Evolutionary conservation across 768 basidiomycete species (phyloP), one percentile per base, ranked within the genome.

Genomic region (Boletus bicolor): DNA sequence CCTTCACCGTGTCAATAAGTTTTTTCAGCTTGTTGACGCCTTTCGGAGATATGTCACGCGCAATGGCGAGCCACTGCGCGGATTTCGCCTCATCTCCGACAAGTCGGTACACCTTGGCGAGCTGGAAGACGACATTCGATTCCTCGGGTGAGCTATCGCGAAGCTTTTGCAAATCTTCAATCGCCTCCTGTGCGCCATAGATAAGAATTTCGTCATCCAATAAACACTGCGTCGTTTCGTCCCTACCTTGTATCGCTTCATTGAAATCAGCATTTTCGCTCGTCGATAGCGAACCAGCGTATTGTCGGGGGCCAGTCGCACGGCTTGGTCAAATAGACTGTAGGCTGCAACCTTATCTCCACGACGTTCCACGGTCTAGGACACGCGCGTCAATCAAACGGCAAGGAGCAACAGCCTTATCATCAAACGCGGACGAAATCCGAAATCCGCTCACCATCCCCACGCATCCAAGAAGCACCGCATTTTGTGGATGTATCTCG

Each of bases 121-220:
- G 83, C 73, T 98, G 87, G 82, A 97, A 97, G 56, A 95, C 84
- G 54, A 98, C 91, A 75, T 98, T 98, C 51, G 94, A 89, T 77
- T 99, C 97, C 67, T 94, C 92, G 7, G 96, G 96, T 36, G 94
- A 91, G 59, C 84, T 77, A 69, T 84, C 85, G 62, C 86, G 82
- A 50, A 99, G 82, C 57, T 78, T 76, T 73, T 93, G 86, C 68
- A 98, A 80, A 70, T 94, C 91, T 57, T 80, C 71, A 43, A 93
- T 81, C 19, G 96, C 95, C 42, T 78, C 77, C 94, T 97, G 75
- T 60, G 47, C 58, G 58, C 49, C 53, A 58, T 55, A 58, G 64
- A 66, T 60, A 67, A 68, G 65, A 61, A 54, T 58, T 11, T 45
- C 49, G 48, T 51, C 59, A 54, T 53, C 49, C 38, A 17, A 36